These are phyloP conservation scores for Gossypioides kirkii DNA, from an alignment of 345 rosid species.

Conservation along the genomic window DNA sequence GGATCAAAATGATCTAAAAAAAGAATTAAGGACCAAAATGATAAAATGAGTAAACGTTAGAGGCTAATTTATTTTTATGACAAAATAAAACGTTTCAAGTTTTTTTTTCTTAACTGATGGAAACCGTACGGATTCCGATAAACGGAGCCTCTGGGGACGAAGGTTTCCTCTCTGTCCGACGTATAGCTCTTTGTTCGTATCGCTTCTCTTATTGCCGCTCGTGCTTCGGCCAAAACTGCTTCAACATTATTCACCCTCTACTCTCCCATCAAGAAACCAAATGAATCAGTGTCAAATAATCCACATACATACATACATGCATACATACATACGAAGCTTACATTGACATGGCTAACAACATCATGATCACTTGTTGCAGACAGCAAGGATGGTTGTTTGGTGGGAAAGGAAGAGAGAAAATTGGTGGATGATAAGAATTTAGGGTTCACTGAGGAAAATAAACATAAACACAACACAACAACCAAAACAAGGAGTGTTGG, in stretches of 20 bases:
- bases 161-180: conserved; percentile 29
- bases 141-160: conserved; percentile 43
- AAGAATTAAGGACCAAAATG: too few species aligned
- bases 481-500: not conserved
- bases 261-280: not conserved
- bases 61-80: not conserved
- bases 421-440: too few species aligned
- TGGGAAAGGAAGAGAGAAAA: not conserved
- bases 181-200: conserved; percentile 27
- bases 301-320: not conserved
- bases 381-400: not conserved
- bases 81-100: not conserved
- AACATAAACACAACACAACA: not conserved
- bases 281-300: not conserved
- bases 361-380: not conserved
- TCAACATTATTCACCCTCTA: conserved; percentile 31
- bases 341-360: not conserved
- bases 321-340: not conserved
- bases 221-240: conserved; percentile 36
- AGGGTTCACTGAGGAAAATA: not conserved
- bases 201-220: conserved; percentile 45
- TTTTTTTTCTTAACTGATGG: conserved; percentile 38
- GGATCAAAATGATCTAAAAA: too few species aligned
- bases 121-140: conserved; percentile 55
- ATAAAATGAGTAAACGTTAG: too few species aligned